phyloP scores from a whole-genome alignment of 2,329 filamentous ascomycete genomes.

The Xylaria digitata region DNA sequence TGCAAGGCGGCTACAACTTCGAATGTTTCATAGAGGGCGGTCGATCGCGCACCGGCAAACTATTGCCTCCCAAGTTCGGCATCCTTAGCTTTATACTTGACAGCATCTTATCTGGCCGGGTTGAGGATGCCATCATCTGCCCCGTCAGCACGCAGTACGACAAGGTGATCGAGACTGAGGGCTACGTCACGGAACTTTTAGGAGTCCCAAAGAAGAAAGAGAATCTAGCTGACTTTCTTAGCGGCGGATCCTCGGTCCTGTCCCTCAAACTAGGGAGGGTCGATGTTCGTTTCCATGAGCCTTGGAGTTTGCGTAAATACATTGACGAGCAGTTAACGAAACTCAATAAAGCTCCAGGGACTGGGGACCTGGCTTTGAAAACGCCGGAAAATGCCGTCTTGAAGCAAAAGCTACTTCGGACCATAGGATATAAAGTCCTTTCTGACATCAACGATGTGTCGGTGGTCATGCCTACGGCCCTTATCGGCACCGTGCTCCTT shows the following conservation, averaged over 20 bases:
- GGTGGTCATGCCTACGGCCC: constrained; percentile 96
- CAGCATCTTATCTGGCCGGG: constrained; percentile 85
- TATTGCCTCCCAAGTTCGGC: constrained; percentile 93
- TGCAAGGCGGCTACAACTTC: constrained; percentile 92
- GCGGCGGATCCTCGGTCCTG: constrained; percentile 83
- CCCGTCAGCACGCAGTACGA: constrained; percentile 98
- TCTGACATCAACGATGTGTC: constrained; percentile 96
- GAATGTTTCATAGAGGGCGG: constrained; percentile 99
- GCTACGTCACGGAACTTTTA: constrained; percentile 92
- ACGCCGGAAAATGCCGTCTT: constrained; percentile 64
- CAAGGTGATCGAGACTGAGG: constrained; percentile 98
- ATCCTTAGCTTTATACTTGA: constrained; percentile 93
- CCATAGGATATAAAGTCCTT: constrained; percentile 90
- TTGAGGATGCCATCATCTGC: constrained; percentile 91
- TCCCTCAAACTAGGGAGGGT: constrained; percentile 90
- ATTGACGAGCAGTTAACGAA: constrained; percentile 79
- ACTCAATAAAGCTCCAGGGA: constrained; percentile 62
- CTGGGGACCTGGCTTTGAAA: constrained; percentile 59
- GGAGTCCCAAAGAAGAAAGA: constrained; percentile 97
- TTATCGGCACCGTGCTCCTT: constrained; percentile 92
- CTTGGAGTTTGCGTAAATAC: constrained; percentile 89
- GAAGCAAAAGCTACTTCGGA: constrained; percentile 80
- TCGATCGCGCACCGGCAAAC: constrained; percentile 90
- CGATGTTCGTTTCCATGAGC: constrained; percentile 95
- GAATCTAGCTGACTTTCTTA: constrained; percentile 89